phyloP scores from a whole-genome alignment of 768 basidiomycete species.

The Suillus hirtellus region DNA sequence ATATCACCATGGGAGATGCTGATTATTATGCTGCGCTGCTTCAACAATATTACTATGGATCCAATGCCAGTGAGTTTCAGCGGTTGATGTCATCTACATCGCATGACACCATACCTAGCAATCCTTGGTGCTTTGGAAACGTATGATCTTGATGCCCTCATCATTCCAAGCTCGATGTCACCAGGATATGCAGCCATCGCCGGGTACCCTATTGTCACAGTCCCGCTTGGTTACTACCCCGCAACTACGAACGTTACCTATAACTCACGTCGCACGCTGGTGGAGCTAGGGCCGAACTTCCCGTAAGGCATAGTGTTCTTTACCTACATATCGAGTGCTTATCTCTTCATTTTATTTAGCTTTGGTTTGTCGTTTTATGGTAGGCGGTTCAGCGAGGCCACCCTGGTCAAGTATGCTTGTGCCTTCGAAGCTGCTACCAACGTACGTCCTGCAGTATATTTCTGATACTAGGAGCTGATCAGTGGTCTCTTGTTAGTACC shows the following conservation, averaged over 20 bases:
- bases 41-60: slow-evolving; percentile 5
- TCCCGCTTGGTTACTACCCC: slow-evolving; percentile 63
- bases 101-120: slow-evolving; percentile 27
- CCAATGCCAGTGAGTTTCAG: background rate
- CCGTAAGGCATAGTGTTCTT: background rate
- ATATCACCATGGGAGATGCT: slow-evolving; percentile 4
- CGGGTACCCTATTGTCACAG: slow-evolving; percentile 64
- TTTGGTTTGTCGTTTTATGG: slow-evolving; percentile 7
- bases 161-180: slow-evolving; percentile 38
- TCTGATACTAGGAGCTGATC: background rate
- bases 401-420: slow-evolving; percentile 5
- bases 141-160: slow-evolving; percentile 51
- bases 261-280: background rate
- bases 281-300: slow-evolving; percentile 1
- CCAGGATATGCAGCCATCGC: slow-evolving; percentile 42
- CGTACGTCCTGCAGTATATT: background rate
- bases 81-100: background rate
- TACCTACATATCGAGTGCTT: background rate
- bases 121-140: slow-evolving; percentile 53
- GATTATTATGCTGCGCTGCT: background rate
- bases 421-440: slow-evolving; percentile 6
- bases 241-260: slow-evolving; percentile 33
- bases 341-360: background rate
- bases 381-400: slow-evolving; percentile 6
- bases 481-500: background rate